Base-by-base conservation (phyloP, 2,329 filamentous ascomycete species). In the Aspergillus sp. region DNA sequence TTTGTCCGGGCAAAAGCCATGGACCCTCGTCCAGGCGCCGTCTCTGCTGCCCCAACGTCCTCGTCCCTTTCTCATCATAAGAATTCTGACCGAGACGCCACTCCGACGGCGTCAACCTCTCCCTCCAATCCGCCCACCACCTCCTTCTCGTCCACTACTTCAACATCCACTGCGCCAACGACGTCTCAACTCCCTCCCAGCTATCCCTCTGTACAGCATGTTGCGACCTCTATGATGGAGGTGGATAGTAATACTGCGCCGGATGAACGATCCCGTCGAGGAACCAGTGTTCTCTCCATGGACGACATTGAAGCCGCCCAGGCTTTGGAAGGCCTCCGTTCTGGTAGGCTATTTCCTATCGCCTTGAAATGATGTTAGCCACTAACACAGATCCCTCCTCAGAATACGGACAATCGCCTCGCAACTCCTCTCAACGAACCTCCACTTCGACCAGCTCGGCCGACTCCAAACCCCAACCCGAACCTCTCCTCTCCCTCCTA, bases 401-500 rank as follows among this genome's bases (percentile, higher is more conserved):
- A 88, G 84, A 89, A 64, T 88, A 86, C 58, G 79, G 86, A 45
- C 86, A 86, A 49, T 88, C 85, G 14, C 84, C 86, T 10, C 78
- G 79, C 47, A 61, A 74, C 42, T 74, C 77, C 1, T 63, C 65
- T 55, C 68, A 71, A 62, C 64, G 64, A 52, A 54, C 62, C 53
- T 58, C 60, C 52, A 54, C 62, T 66, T 65, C 59, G 63, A 69
- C 57, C 51, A 67, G 56, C 11, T 52, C 66, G 53, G 62, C 70
- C 71, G 41, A 74, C 23, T 74, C 78, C 1, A 60, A 59, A 45
- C 73, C 78, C 13, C 81, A 87, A 38, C 80, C 85, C 5, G 91
- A 97, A 70, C 94, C 92, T 1, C 79, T 97, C 5, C 78, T 97
- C 3, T 89, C 90, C 4, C 83, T 97, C 1, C 82, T 97, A 19